phyloP scores from a whole-genome alignment of 2,329 filamentous ascomycete genomes.

The Pseudocercospora fijiensis region DNA sequence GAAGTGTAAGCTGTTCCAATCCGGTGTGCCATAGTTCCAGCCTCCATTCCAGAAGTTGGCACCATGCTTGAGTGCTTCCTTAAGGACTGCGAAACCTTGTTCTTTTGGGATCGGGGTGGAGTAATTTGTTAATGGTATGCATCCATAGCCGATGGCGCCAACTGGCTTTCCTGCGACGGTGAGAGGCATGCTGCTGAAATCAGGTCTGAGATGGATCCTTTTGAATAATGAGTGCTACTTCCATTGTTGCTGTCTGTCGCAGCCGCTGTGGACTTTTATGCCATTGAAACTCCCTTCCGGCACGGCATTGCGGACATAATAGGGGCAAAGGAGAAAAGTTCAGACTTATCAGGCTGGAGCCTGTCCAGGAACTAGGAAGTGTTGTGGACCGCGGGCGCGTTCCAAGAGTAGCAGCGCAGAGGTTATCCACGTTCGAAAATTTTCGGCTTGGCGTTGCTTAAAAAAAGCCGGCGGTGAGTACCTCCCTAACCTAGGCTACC shows the following conservation, averaged over 20 bases:
- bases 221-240: not conserved
- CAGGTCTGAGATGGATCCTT: not conserved
- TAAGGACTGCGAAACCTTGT: slow-evolving; percentile 45
- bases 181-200: not conserved
- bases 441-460: no score
- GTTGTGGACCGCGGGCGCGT: no score
- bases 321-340: not conserved
- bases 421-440: no score
- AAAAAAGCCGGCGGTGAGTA: no score
- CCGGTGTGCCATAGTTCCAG: slow-evolving; percentile 45
- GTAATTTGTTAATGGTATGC: slow-evolving; percentile 52
- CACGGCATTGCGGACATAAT: not conserved
- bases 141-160: slow-evolving; percentile 44
- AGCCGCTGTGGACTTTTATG: not conserved
- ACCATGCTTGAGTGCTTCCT: slow-evolving; percentile 42
- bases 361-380: no score
- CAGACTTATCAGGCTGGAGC: not conserved
- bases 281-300: not conserved
- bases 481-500: no score
- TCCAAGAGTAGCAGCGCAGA: no score
- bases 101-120: slow-evolving; percentile 37
- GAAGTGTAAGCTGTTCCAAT: slow-evolving; percentile 43
- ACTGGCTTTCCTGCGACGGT: slow-evolving; percentile 23
- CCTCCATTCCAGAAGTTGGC: slow-evolving; percentile 49
- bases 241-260: not conserved